phyloP scores from a whole-genome alignment of 2,329 filamentous ascomycete genomes.

The Cladosporium oxysporum region DNA sequence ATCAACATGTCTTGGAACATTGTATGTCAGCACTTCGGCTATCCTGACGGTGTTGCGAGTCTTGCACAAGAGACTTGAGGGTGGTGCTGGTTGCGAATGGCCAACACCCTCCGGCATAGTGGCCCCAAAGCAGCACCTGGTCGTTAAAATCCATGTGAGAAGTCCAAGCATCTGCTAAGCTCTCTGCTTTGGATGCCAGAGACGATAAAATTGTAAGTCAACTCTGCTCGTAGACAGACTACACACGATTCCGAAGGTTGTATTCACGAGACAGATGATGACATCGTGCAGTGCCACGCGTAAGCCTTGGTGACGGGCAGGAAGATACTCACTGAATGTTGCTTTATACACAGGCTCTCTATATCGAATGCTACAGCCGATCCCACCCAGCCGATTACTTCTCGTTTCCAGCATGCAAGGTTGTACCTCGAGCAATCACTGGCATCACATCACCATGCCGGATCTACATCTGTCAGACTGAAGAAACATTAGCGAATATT shows the following conservation, averaged over 20 bases:
- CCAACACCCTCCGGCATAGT: neutral
- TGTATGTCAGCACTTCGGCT: neutral
- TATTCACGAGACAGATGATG: neutral
- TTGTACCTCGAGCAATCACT: neutral
- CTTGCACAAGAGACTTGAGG: neutral
- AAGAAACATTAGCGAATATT: conserved; percentile 1
- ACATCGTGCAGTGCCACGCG: neutral
- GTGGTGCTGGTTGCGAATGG: neutral
- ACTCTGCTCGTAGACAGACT: neutral
- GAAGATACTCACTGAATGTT: neutral
- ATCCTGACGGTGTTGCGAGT: neutral
- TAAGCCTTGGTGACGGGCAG: neutral
- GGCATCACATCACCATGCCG: neutral
- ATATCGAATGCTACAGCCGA: neutral
- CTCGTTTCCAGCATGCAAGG: neutral
- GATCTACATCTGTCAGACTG: neutral
- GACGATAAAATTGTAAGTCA: too few relatives aligned
- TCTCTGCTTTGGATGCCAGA: neutral
- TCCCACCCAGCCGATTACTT: neutral
- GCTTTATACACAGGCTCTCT: neutral
- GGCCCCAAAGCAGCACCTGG: neutral
- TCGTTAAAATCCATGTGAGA: neutral
- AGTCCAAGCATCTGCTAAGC: neutral
- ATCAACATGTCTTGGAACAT: neutral
- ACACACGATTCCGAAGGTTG: neutral